Evolutionary conservation across 177 flowering plant species (phyloP), one percentile per base, ranked within the genome.

Genomic region (Vitis hybrid): DNA sequence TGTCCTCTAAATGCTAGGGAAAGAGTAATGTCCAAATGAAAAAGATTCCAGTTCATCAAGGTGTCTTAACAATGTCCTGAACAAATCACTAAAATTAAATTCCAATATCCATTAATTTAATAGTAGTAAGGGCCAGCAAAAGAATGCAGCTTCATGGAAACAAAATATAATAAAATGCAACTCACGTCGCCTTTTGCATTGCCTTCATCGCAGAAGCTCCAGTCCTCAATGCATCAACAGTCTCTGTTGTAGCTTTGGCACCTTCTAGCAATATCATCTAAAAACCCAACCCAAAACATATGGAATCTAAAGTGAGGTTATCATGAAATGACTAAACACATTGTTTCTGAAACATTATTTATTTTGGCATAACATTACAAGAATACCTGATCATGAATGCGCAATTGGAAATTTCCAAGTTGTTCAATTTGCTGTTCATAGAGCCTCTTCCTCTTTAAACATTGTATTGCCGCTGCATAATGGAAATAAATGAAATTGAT

Each of bases 191-290:
- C 82, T 89, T 90, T 75, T 89, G 92, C 92, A 92, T 89, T 52
- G 93, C 93, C 75, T 92, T 90, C 97, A 92, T 92, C 60, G 93
- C 89, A 71, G 90, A 58, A 48, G 97, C 93, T 66, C 97, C 97
- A 64, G 85, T 83, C 75, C 93, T 80, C 75, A 92, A 79, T 58
- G 95, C 94, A 40, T 40, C 45, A 40, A 7, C 8, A 26, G 30
- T 40, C 45, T 40, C 45, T 4, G 45, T 40, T 40, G 45, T 40
- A 40, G 45, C 45, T 40, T 40, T 40, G 64, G 97, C 93, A 67
- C 94, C 94, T 83, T 92, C 97, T 62, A 92, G 64, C 92, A 90
- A 75, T 70, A 92, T 90, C 94, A 92, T 92, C 95, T 89, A 80
- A 19, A 72, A 48, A 2, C 34, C 64, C 6, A 18, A 55, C 19